Conservation (phyloP, 805 yeast genomes). For the Pichia paraexigua region DNA sequence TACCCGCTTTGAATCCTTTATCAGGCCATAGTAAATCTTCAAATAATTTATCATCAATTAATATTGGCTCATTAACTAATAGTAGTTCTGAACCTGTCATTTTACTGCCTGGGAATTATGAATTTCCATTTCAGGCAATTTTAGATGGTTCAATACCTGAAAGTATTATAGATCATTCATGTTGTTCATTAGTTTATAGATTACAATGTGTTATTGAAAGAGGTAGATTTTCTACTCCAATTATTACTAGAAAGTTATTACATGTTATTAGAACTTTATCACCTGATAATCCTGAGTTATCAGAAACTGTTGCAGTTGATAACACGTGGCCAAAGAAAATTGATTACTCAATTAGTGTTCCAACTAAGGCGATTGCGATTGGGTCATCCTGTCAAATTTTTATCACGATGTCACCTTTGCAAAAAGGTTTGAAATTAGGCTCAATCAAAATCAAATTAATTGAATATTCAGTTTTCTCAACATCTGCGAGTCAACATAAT, state of each 20-base stretch:
- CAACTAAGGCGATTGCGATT: slow-evolving; percentile 82
- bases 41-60: slow-evolving; percentile 20
- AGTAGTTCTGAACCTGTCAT: slow-evolving; percentile 26
- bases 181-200: slow-evolving; percentile 65
- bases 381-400: slow-evolving; percentile 72
- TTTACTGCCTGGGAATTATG: slow-evolving; percentile 71
- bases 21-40: slow-evolving; percentile 28
- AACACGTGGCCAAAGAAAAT: slow-evolving; percentile 94
- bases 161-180: slow-evolving; percentile 82
- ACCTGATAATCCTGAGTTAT: slow-evolving; percentile 76
- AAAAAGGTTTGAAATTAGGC: slow-evolving; percentile 75
- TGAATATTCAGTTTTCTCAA: slow-evolving; percentile 55
- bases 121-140: slow-evolving; percentile 79
- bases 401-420: slow-evolving; percentile 66
- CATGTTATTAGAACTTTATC: slow-evolving; percentile 82
- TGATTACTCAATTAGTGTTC: slow-evolving; percentile 80
- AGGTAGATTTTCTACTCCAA: slow-evolving; percentile 62
- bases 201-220: slow-evolving; percentile 77
- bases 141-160: slow-evolving; percentile 83
- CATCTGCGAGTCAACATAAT: slow-evolving; percentile 47
- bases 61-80: slow-evolving; percentile 12
- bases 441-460: slow-evolving; percentile 58
- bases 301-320: slow-evolving; percentile 90
- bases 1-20: neutral
- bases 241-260: slow-evolving; percentile 61